Base-by-base conservation (phyloP, 192 early-diverging fungal species). In the Coemansia sp. region DNA sequence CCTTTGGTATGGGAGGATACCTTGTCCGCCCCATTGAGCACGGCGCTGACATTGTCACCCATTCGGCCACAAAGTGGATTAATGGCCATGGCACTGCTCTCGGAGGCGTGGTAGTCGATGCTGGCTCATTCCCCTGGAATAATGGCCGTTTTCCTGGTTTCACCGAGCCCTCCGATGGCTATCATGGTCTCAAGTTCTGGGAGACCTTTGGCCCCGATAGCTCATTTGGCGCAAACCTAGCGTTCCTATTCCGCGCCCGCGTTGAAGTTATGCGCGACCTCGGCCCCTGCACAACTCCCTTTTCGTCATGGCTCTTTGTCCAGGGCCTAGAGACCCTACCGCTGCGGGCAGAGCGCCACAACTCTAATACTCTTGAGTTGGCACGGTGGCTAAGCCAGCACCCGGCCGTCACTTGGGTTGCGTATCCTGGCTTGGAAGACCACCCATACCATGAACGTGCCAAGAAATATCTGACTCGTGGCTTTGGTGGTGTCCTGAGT, bases 31-130 rank as follows among this genome's bases (percentile, higher is more conserved):
- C 95, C 6, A 89, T 97, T 62, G 89, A 93, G 39, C 89, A 94
- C 75, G 94, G 94, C 65, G 95, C 95, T n/a, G 93, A 97, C 80
- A 97, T 97, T 73, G 89, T 97, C 67, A 89, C 93, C 19, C 90
- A 90, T 57, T 94, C 92, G 33, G 94, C 95, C 19, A 97, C 94
- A 32, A 97, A 97, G 84, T 97, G 95, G 95, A 89, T 91, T 46
- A 86, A 88, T 22, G 87, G 95, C 19, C 95, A 97, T 76, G 95
- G 95, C 39, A 95, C 88, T 29, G 93, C 92, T 22, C 88, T 97
- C 64, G 95, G 95, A 55, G 95, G 94, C 39, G 88, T 95, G 51
- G 87, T 96, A 20, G 69, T 97, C 51, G 95, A 97, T 64, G 82
- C 85, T 24, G 94, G 95, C 27, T 93, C 87, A 4, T 97, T 97